A percentile compares a stretch with the other conserved stretches of the same genome.
Conservation (phyloP, 2,329 filamentous ascomycete species). For the Trichoderma lentiforme region DNA sequence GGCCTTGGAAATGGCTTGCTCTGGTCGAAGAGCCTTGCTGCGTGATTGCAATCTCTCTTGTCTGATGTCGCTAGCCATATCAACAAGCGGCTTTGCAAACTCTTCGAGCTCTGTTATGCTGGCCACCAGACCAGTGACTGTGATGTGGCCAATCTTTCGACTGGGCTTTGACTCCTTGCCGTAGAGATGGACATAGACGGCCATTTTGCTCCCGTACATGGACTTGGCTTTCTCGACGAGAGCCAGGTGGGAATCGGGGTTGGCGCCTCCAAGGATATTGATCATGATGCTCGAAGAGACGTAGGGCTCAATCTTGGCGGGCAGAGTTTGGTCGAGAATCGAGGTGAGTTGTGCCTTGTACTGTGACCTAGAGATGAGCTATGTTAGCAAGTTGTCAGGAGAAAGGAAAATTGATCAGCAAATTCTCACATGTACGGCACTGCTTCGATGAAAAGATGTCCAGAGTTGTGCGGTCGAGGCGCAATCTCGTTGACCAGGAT, state of each 20-base stretch:
- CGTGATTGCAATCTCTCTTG: conserved; percentile 49
- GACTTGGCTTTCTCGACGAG: conserved; percentile 47
- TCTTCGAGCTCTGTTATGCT: conserved; percentile 54
- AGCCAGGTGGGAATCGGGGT: conserved; percentile 57
- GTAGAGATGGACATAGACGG: conserved; percentile 75
- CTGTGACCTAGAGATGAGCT: conserved; percentile 55
- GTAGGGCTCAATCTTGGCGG: conserved; percentile 54
- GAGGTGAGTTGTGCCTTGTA: conserved; percentile 87
- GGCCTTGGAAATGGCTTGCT: conserved; percentile 20
- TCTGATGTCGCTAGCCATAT: conserved; percentile 58
- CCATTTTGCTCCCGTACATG: conserved; percentile 44
- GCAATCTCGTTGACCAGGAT: conserved; percentile 79
- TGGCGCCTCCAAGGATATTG: conserved; percentile 72
- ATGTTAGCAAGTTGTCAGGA: not conserved
- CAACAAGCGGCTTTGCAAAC: conserved; percentile 65
- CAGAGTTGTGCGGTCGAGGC: conserved; percentile 80
- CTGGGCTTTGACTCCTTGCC: conserved; percentile 84
- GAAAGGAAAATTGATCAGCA: too few species aligned
- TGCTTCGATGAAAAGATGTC: conserved; percentile 93
- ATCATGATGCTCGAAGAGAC: conserved; percentile 70
- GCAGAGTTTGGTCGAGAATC: conserved; percentile 65
- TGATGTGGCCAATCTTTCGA: conserved; percentile 94
- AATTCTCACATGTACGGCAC: conserved; percentile 60
- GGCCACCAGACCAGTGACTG: conserved; percentile 68
- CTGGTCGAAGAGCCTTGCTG: conserved; percentile 36